Evolutionary conservation across 106 monocot genomes (phyloP).

Genomic region (Allium sativum): DNA sequence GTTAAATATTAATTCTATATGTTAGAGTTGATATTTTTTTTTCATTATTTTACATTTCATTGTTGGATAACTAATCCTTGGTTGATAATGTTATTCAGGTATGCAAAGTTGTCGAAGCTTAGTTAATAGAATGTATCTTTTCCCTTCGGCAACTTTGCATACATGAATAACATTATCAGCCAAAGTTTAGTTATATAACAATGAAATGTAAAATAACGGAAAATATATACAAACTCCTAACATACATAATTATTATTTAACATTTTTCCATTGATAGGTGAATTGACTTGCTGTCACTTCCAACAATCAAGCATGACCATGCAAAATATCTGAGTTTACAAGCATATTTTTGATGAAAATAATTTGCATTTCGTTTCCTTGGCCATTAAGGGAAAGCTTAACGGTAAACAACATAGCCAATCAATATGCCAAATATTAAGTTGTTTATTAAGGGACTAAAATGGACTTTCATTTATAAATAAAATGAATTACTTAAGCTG

Average conservation of each 20-base stretch:
- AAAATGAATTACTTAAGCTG: too few relatives aligned
- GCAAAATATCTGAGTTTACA: background rate
- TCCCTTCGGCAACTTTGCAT: conserved; percentile 41
- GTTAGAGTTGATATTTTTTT: too few relatives aligned
- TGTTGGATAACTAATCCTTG: too few relatives aligned
- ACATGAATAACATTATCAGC: conserved; percentile 15
- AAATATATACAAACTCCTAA: too few relatives aligned
- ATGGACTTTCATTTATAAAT: too few relatives aligned
- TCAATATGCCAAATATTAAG: background rate
- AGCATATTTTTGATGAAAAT: conserved; percentile 24
- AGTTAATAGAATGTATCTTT: conserved; percentile 69
- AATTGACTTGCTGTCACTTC: conserved; percentile 22
- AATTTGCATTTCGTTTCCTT: conserved; percentile 1
- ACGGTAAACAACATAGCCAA: background rate
- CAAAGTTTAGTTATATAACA: too few relatives aligned
- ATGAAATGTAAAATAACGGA: too few relatives aligned
- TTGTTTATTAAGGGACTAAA: too few relatives aligned
- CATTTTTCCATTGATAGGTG: conserved; percentile 35
- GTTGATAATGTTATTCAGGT: conserved; percentile 10
- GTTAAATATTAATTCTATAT: too few relatives aligned
- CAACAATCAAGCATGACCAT: conserved; percentile 25
- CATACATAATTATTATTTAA: too few relatives aligned
- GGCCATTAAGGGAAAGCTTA: conserved; percentile 13
- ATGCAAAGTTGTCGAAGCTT: conserved; percentile 24
- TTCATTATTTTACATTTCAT: too few relatives aligned